These are phyloP conservation scores for Dillenia turbinata DNA, from an alignment of 164 flowering plant genomes.

Conservation along the genomic window DNA sequence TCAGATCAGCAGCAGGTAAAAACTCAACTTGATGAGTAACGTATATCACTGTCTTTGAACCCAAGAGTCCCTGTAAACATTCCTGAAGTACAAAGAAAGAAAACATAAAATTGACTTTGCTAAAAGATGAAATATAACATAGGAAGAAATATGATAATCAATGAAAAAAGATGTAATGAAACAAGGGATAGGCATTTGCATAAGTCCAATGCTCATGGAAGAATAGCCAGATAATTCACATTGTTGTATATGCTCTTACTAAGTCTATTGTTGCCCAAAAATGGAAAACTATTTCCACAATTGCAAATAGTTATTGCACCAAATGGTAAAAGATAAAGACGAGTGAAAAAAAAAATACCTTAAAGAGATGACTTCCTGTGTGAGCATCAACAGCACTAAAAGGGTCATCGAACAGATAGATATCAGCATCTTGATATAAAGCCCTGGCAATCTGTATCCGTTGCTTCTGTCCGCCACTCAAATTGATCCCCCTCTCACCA, in stretches of 20 bases:
- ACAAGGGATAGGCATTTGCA: too few species aligned
- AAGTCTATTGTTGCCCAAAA: too few species aligned
- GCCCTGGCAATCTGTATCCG: constrained; percentile 52
- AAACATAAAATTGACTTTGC: neutral
- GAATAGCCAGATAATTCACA: too few species aligned
- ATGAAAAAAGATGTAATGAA: too few species aligned
- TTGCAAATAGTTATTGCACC: too few species aligned
- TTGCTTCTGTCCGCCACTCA: constrained; percentile 57
- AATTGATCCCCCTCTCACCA: constrained; percentile 44
- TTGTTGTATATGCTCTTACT: too few species aligned
- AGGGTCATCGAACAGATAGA: constrained; percentile 44
- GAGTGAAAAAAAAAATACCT: constrained; percentile 16
- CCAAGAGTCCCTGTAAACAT: constrained; percentile 38
- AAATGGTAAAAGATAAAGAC: neutral
- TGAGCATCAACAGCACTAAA: constrained; percentile 60
- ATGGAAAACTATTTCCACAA: too few species aligned
- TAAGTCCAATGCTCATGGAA: too few species aligned
- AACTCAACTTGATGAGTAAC: constrained; percentile 69
- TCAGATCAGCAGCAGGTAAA: constrained; percentile 48
- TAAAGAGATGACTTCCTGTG: constrained; percentile 38
- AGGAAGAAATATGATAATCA: too few species aligned
- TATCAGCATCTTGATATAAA: constrained; percentile 45
- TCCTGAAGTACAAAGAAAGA: constrained; percentile 28
- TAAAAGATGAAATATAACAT: too few species aligned
- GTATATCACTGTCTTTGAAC: constrained; percentile 50